These are phyloP conservation scores for Calonectria ilicicola DNA, from an alignment of 2,329 filamentous ascomycete genomes.

Conservation along the genomic window DNA sequence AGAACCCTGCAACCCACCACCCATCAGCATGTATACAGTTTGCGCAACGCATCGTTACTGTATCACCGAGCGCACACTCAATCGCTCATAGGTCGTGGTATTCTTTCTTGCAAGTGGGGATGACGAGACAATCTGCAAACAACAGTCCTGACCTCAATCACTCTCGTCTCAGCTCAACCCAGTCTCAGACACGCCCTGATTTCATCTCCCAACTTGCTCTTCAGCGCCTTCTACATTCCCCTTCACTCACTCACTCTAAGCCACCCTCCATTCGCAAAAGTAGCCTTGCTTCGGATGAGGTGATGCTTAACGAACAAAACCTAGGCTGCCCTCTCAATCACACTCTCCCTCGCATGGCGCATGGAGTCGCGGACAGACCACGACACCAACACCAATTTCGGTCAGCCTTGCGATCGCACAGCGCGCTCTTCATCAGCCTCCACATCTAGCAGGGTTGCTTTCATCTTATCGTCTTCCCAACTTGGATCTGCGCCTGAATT, in stretches of 20 bases:
- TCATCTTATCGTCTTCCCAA: not conserved
- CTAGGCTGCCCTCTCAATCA: conserved; percentile 12
- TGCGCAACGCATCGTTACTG: not conserved
- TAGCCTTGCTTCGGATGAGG: conserved; percentile 5
- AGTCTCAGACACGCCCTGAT: not conserved
- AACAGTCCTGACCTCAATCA: conserved; percentile 7
- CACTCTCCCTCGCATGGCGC: conserved; percentile 22
- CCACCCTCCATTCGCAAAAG: not conserved
- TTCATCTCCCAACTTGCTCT: not conserved
- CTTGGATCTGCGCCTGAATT: not conserved
- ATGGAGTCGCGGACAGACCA: conserved; percentile 13
- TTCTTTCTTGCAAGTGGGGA: conserved; percentile 18
- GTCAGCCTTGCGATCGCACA: not conserved
- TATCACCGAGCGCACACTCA: conserved; percentile 8
- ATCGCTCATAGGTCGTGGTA: conserved; percentile 13
- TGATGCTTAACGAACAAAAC: conserved; percentile 14
- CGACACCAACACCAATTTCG: not conserved
- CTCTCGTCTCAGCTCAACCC: conserved; percentile 4
- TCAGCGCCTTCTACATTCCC: not conserved
- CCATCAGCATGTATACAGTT: conserved; percentile 4
- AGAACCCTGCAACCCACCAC: not conserved
- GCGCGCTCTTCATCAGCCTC: not conserved
- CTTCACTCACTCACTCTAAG: not conserved
- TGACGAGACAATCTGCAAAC: conserved; percentile 23
- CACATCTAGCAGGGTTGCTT: not conserved